Evolutionary conservation across 345 rosid species (phyloP).

Genomic region (Murraya koenigii): DNA sequence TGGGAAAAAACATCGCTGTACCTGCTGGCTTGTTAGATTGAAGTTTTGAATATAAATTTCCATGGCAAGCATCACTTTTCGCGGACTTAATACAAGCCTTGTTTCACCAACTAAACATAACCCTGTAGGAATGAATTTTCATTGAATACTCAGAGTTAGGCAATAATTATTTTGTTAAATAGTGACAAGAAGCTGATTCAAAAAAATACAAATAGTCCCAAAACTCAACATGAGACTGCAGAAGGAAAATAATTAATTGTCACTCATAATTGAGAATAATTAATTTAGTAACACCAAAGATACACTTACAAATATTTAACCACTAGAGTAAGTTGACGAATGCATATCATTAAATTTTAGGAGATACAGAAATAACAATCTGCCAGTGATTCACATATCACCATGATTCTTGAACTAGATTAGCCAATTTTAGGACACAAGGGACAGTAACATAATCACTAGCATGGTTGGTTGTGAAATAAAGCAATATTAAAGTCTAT

Average conservation of each 20-base stretch:
- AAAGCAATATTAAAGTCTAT: background rate
- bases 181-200: background rate
- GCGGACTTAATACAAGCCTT: conserved; percentile 54
- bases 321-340: background rate
- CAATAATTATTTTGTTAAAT: background rate
- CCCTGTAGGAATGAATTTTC: conserved; percentile 33
- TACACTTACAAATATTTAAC: background rate
- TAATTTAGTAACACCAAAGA: background rate
- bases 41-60: conserved; percentile 50
- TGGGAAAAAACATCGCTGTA: conserved; percentile 17
- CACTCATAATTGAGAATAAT: background rate
- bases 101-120: conserved; percentile 35
- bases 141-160: background rate
- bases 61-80: conserved; percentile 71
- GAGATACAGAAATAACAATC: background rate
- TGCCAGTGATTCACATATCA: background rate
- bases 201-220: background rate
- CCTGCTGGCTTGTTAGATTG: conserved; percentile 84
- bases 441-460: background rate
- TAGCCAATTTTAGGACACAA: background rate
- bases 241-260: background rate
- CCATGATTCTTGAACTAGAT: background rate
- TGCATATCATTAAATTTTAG: background rate
- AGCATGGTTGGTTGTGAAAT: background rate
- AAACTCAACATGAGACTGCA: background rate